Percentiles rank a stretch among this genome's conserved stretches.
Conservation (phyloP, 2,329 filamentous ascomycete genomes). For the Trichoderma lentiforme region DNA sequence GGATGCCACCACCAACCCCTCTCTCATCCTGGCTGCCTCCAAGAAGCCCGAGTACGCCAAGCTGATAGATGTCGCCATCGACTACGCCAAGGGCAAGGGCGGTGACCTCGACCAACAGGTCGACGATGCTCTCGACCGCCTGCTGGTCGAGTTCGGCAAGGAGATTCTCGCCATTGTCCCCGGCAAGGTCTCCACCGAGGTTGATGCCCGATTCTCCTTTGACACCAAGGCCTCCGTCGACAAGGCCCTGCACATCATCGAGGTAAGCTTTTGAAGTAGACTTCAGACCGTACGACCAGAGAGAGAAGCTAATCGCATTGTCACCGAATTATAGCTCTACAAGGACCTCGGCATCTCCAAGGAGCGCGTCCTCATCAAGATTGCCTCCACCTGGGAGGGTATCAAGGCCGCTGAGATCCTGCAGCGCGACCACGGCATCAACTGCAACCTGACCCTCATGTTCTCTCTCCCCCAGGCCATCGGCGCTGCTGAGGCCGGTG, state of each 20-base stretch:
- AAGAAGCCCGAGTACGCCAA: constrained; percentile 97
- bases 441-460: constrained; percentile 98
- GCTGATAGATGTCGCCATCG: constrained; percentile 81
- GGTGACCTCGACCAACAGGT: constrained; percentile 74
- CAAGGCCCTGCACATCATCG: constrained; percentile 96
- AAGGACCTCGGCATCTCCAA: constrained; percentile 86
- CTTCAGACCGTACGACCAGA: background rate
- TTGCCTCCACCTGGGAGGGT: constrained; percentile 98
- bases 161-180: constrained; percentile 97
- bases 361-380: constrained; percentile 96
- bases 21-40: constrained; percentile 93
- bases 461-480: constrained; percentile 96
- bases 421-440: constrained; percentile 92
- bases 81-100: constrained; percentile 77
- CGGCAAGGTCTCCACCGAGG: constrained; percentile 98
- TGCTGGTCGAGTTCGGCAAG: constrained; percentile 96
- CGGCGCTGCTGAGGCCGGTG: constrained; percentile 88
- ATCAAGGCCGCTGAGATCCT: constrained; percentile 98
- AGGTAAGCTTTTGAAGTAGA: constrained; percentile 55
- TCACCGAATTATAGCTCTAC: constrained; percentile 67
- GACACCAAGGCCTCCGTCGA: constrained; percentile 86
- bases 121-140: constrained; percentile 84
- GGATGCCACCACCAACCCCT: constrained; percentile 99
- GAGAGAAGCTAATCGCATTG: constrained; percentile 13
- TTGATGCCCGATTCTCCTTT: constrained; percentile 94